Evolutionary conservation across 352 stramenopile genomes (phyloP).

Genomic region (Phytophthora pistaciae): DNA sequence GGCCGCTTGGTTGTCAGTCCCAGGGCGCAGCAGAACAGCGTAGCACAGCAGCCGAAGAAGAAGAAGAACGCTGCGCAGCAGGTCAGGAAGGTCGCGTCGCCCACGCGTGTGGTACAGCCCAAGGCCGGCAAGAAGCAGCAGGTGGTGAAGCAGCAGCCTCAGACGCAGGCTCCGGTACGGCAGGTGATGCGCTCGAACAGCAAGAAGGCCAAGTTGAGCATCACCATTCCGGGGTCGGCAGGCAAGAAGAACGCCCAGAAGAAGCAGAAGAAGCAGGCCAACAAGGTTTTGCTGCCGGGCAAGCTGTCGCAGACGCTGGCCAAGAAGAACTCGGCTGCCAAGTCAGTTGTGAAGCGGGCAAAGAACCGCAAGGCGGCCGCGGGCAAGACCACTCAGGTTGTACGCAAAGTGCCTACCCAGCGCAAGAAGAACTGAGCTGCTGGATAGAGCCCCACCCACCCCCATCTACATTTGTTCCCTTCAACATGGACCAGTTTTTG

Average conservation of each 20-base stretch:
- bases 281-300: constrained; percentile 42
- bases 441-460: constrained; percentile 12
- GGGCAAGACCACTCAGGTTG: constrained; percentile 43
- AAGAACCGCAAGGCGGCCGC: constrained; percentile 40
- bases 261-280: constrained; percentile 22
- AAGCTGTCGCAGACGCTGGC: constrained; percentile 38
- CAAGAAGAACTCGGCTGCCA: constrained; percentile 35
- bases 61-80: constrained; percentile 29
- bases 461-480: constrained; percentile 29
- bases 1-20: constrained; percentile 22
- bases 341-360: constrained; percentile 46
- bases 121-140: constrained; percentile 26
- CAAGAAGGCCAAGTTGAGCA: constrained; percentile 48
- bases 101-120: constrained; percentile 7
- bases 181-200: constrained; percentile 42
- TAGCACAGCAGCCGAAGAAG: constrained; percentile 18
- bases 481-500: constrained; percentile 30
- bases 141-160: constrained; percentile 16
- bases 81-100: constrained; percentile 16
- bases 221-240: constrained; percentile 39
- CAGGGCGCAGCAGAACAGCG: constrained; percentile 14
- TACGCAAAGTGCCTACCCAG: constrained; percentile 56
- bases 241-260: constrained; percentile 27
- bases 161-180: constrained; percentile 17
- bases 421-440: constrained; percentile 48